These are phyloP conservation scores for Hypoxylon fragiforme DNA, from an alignment of 495 filamentous ascomycete species.

Conservation along the genomic window DNA sequence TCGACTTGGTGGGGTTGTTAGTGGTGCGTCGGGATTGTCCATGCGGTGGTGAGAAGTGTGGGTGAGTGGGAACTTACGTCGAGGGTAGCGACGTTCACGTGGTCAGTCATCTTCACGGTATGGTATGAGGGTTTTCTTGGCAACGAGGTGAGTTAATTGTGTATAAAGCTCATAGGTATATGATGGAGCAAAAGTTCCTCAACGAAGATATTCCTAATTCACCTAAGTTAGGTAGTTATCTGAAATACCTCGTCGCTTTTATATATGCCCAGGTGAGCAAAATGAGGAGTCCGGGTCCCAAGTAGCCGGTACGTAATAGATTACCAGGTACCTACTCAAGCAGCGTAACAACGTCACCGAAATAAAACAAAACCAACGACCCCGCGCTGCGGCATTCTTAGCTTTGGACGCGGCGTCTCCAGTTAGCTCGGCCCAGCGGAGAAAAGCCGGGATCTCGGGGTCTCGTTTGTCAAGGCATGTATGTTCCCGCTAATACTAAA, in stretches of 20 bases:
- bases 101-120: conserved; percentile 37
- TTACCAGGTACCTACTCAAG: no score
- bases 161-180: no score
- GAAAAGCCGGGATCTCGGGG: conserved; percentile 40
- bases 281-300: not conserved
- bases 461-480: conserved; percentile 5
- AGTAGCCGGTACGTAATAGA: conserved; percentile 17
- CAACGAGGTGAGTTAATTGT: conserved; percentile 2
- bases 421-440: conserved; percentile 28
- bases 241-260: no score
- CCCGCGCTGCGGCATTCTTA: conserved; percentile 35
- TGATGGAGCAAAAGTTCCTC: no score
- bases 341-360: no score
- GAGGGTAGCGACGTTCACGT: conserved; percentile 38
- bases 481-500: conserved; percentile 26
- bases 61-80: conserved; percentile 35
- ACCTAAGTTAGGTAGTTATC: no score
- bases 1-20: no score
- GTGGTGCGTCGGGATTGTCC: no score
- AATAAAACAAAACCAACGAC: conserved; percentile 11
- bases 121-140: not conserved
- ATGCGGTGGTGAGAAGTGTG: conserved; percentile 4
- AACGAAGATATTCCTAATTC: no score
- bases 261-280: no score
- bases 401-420: conserved; percentile 23